A percentile compares a stretch with the other conserved stretches of the same genome.
Evolutionary conservation across 495 filamentous ascomycete genomes (phyloP).

Genomic region (Friedmanniomyces endolithicus): DNA sequence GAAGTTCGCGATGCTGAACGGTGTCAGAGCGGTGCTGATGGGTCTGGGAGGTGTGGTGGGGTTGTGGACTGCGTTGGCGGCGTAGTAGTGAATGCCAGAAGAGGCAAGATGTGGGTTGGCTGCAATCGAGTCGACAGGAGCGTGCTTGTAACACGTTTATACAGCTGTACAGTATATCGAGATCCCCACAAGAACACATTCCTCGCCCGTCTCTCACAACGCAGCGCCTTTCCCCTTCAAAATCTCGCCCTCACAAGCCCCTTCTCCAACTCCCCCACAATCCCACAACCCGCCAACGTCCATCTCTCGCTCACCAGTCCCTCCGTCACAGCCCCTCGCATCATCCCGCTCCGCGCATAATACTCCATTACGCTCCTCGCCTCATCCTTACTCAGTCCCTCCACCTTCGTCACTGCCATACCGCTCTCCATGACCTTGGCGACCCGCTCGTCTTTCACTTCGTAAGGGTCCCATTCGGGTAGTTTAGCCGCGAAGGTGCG

Average conservation of each 20-base stretch:
- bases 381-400: slow-evolving; percentile 59
- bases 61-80: neutral
- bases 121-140: too few species aligned
- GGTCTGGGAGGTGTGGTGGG: slow-evolving; percentile 11
- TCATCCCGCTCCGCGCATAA: slow-evolving; percentile 73
- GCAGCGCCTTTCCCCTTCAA: neutral
- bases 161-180: neutral
- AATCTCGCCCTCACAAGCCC: slow-evolving; percentile 25
- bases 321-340: slow-evolving; percentile 58
- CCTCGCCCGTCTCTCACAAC: too few species aligned
- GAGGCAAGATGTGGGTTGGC: neutral
- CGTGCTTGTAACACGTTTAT: neutral
- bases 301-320: slow-evolving; percentile 69
- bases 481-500: neutral
- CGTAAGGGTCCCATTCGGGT: slow-evolving; percentile 51
- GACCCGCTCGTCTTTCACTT: slow-evolving; percentile 55
- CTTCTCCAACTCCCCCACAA: slow-evolving; percentile 58
- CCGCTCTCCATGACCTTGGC: slow-evolving; percentile 35
- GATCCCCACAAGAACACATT: too few species aligned
- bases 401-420: slow-evolving; percentile 21
- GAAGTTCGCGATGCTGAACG: slow-evolving; percentile 12
- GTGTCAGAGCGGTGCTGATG: slow-evolving; percentile 7
- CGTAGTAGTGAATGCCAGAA: neutral
- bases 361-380: slow-evolving; percentile 80
- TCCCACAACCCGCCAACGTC: slow-evolving; percentile 66